Percentiles rank a stretch among this genome's conserved stretches.
Evolutionary conservation across 2,329 filamentous ascomycete genomes (phyloP).

Genomic region (Pleurostoma richardsiae): DNA sequence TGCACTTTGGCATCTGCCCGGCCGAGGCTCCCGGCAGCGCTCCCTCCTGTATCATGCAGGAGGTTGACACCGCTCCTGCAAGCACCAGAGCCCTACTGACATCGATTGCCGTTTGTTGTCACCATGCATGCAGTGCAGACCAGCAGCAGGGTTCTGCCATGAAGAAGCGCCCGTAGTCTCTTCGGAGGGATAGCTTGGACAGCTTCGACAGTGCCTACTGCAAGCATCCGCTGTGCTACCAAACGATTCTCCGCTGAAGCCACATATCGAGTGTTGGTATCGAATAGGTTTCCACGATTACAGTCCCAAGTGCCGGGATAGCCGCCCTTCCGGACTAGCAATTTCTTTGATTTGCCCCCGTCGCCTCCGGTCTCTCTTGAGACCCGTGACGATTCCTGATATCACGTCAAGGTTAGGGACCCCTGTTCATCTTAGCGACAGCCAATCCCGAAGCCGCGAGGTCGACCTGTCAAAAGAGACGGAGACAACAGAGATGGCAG

Average conservation of each 20-base stretch:
- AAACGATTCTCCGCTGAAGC: neutral
- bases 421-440: too few relatives aligned
- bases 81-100: neutral
- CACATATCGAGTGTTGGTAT: neutral
- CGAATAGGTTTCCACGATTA: neutral
- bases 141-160: too few relatives aligned
- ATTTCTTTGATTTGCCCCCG: too few relatives aligned
- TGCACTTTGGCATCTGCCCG: neutral
- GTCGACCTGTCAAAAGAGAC: too few relatives aligned
- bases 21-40: constrained; percentile 7
- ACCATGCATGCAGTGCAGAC: too few relatives aligned
- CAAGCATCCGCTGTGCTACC: neutral
- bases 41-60: constrained; percentile 16
- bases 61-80: constrained; percentile 5
- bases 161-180: neutral
- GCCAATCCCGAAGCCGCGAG: too few relatives aligned
- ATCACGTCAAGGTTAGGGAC: too few relatives aligned
- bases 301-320: too few relatives aligned
- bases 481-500: too few relatives aligned
- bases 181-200: neutral
- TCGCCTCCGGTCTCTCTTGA: too few relatives aligned
- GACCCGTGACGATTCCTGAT: too few relatives aligned
- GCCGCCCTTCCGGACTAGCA: too few relatives aligned
- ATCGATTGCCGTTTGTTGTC: neutral
- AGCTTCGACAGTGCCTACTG: neutral